Conservation (phyloP, 2,329 filamentous ascomycete genomes). For the Sporothrix schenckii region DNA sequence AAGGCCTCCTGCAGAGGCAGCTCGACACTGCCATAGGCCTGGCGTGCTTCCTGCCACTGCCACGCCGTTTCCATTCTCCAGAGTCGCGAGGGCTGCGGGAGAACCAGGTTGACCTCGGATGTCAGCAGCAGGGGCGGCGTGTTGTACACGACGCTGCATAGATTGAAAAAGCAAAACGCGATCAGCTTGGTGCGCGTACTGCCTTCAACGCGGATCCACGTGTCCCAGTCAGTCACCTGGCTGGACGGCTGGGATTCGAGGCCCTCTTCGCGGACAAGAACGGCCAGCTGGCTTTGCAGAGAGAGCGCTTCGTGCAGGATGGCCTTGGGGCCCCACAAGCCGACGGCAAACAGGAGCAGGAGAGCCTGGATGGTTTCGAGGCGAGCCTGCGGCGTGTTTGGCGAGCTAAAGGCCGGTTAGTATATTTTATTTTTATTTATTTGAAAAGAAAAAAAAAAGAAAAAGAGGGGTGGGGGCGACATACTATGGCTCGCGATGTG, state of each 20-base stretch:
- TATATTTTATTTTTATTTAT: no score
- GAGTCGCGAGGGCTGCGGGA: slow-evolving; percentile 59
- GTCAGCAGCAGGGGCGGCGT: slow-evolving; percentile 62
- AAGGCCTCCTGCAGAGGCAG: slow-evolving; percentile 62
- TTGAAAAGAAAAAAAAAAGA: no score
- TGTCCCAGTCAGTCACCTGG: slow-evolving; percentile 57
- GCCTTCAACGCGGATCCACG: slow-evolving; percentile 61
- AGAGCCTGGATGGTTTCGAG: slow-evolving; percentile 69
- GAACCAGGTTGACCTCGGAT: slow-evolving; percentile 58
- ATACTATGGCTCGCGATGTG: slow-evolving; percentile 63
- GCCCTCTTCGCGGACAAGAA: slow-evolving; percentile 62
- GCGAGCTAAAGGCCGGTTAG: slow-evolving; percentile 48
- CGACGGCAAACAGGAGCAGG: slow-evolving; percentile 62
- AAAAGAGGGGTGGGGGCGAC: slow-evolving; percentile 37
- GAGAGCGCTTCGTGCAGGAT: slow-evolving; percentile 63
- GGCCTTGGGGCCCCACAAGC: slow-evolving; percentile 63
- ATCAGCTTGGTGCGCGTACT: slow-evolving; percentile 62
- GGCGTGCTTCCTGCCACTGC: slow-evolving; percentile 63
- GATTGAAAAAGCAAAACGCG: slow-evolving; percentile 64
- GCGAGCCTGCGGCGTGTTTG: slow-evolving; percentile 61
- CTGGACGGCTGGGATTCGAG: slow-evolving; percentile 54
- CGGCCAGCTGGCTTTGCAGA: slow-evolving; percentile 60
- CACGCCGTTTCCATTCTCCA: slow-evolving; percentile 61
- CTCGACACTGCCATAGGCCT: slow-evolving; percentile 54
- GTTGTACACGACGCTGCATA: slow-evolving; percentile 65